These are phyloP conservation scores for Yueomyces sinensis DNA, from an alignment of 805 yeast species.

Conservation along the genomic window DNA sequence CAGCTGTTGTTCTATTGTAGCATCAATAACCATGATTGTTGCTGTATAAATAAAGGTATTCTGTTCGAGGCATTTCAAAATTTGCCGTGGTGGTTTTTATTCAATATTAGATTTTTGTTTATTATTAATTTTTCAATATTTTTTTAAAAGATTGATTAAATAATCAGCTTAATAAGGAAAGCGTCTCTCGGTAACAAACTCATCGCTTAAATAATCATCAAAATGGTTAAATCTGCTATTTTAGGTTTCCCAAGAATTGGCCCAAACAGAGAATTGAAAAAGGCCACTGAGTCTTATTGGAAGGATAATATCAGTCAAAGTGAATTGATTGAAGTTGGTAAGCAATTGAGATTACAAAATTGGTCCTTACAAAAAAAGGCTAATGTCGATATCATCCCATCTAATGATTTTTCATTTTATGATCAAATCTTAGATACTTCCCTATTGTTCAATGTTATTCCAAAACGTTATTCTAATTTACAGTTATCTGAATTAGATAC, in stretches of 20 bases:
- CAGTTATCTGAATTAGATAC: constrained; percentile 75
- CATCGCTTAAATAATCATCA: no score
- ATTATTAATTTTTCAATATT: no score
- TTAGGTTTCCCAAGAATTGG: constrained; percentile 99
- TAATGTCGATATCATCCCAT: constrained; percentile 93
- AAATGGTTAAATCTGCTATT: constrained; percentile 92
- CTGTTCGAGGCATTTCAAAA: no score
- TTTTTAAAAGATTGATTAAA: no score
- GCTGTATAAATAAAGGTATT: no score
- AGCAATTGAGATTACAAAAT: constrained; percentile 88
- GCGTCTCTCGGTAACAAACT: no score
- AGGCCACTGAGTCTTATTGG: constrained; percentile 99
- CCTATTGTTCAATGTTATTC: constrained; percentile 85
- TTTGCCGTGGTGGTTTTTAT: no score
- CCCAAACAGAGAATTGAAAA: constrained; percentile 97
- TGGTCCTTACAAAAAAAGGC: constrained; percentile 97
- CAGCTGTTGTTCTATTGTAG: no score
- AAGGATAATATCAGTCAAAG: constrained; percentile 80
- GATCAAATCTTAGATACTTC: constrained; percentile 94
- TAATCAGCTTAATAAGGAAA: no score
- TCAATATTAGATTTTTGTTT: no score
- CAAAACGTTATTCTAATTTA: constrained; percentile 80
- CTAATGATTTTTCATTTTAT: constrained; percentile 96
- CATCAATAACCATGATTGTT: no score
- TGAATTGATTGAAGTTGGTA: constrained; percentile 82